Evolutionary conservation across 305 asterid species (phyloP), one percentile per base, ranked within the genome.

Genomic region (Fraxinus latifolia): DNA sequence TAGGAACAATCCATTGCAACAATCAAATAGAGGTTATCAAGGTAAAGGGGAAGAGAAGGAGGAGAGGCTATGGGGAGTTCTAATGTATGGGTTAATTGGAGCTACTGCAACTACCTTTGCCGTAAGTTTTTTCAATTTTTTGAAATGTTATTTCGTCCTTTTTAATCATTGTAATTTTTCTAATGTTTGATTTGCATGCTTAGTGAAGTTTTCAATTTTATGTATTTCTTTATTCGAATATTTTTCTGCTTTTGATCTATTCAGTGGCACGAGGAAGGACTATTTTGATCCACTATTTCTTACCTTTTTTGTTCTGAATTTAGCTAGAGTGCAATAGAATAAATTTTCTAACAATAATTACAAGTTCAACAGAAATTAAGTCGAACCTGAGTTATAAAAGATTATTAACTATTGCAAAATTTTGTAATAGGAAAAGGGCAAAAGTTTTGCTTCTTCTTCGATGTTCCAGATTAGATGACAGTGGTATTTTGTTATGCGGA

Each of bases 31-130:
- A 65, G 87, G 83, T 33, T 74, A 80, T 68, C 85, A 74, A 31
- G 74, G 74, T 67, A 67, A 67, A 67, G 74, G 8, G 73, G 81
- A 85, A 32, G 86, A 80, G 77, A 90, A 44, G 11, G 89, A 82
- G 36, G 96, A 86, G 77, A 82, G 83, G 84, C 78, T 91, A 15
- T 88, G 93, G 94, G 92, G 93, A 29, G 84, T 91, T 86, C 83
- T 93, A 17, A 83, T 91, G 74, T 93, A 91, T 53, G 97, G 95
- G 39, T 85, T 93, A 44, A 89, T 95, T 50, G 99, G 98, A 79
- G 99, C 99, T 81, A 86, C 97, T 42, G 90, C 89, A 83, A 92
- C 98, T 80, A 88, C 95, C 32, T 82, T 90, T 23, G 97, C 98
- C 17, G 99, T 95, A 89, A 80, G 91, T 65, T 29, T 71, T 81